Base-by-base conservation (phyloP, 257 asterid genomes). In the Solanum rostratum region DNA sequence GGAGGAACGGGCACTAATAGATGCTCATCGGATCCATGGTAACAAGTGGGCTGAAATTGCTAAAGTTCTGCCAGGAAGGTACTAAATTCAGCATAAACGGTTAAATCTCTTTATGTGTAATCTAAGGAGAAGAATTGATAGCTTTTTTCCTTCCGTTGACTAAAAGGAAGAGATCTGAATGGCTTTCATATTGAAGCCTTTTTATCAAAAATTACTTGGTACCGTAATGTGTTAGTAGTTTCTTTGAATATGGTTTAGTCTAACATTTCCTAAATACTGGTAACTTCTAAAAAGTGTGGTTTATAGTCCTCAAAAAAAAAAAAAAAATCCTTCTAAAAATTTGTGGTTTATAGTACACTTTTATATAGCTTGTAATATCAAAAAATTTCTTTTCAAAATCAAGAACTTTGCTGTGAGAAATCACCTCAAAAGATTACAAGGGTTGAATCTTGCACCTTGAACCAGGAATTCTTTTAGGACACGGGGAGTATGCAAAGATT, bases 1-100 rank as follows among this genome's bases (percentile, higher is more conserved):
- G 85, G 99, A 97, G 92, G 99, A 97, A 88, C 93, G 90, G 71
- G 92, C 93, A 49, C 91, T 97, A 84, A 93, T 97, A 86, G 89
- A 91, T 88, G 98, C 98, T 85, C 99, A 97, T 86, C 90, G 94
- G 49, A 66, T 89, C 53, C 89, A 95, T 89, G 98, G 99, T 87
- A 97, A 97, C 85, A 97, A 97, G 90, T 97, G 99, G 99, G 98
- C 99, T 87, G 99, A 97, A 90, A 90, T 97, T 82, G 99, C 99
- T 63, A 97, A 92, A 92, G 96, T 93, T 86, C 89, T 97, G 65
- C 98, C 99, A 37, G 99, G 99, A 88, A 93, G 99, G 99, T 95
- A 95, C 63, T 37, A 84, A 62, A 43, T 66, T 80, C 81, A 27
- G 10, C 82, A 50, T 49, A 76, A 76, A 76, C 49, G 60, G 49